Conservation (phyloP, 495 filamentous ascomycete species). For the Neurospora africana region DNA sequence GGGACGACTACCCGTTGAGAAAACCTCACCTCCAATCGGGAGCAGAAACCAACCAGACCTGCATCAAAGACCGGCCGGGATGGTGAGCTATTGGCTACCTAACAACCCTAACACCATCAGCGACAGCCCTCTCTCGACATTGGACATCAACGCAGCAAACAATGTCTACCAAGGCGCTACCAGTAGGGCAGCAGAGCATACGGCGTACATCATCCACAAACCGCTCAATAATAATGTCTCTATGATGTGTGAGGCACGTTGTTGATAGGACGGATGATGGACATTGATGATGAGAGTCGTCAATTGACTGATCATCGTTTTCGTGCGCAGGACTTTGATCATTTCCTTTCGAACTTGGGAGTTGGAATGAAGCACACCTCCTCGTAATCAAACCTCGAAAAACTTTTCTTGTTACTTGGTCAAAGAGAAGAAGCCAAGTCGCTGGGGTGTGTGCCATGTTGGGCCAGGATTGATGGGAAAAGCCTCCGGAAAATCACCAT, state of each 20-base stretch:
- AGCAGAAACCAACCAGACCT: conserved; percentile 9
- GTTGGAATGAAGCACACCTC: not conserved
- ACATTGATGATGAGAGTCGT: not conserved
- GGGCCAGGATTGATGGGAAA: not conserved
- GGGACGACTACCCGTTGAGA: not conserved
- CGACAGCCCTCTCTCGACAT: conserved; percentile 26
- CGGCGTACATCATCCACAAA: conserved; percentile 17
- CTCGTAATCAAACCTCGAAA: not conserved
- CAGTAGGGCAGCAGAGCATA: conserved; percentile 30
- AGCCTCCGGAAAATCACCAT: not conserved
- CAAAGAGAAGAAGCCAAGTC: not conserved
- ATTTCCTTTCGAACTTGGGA: not conserved
- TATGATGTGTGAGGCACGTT: conserved; percentile 24
- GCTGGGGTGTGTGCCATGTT: not conserved
- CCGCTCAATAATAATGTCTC: not conserved
- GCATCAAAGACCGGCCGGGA: conserved; percentile 24
- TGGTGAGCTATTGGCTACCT: conserved; percentile 29
- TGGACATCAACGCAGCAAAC: conserved; percentile 39
- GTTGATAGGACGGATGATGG: not conserved
- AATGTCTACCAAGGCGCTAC: conserved; percentile 14
- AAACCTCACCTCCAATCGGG: conserved; percentile 25
- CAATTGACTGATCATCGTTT: not conserved
- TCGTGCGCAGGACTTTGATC: not conserved
- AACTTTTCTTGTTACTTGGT: not conserved
- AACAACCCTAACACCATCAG: conserved; percentile 15